Conservation (phyloP, 1,139 yeast species). For the Pichia kudriavzevii region DNA sequence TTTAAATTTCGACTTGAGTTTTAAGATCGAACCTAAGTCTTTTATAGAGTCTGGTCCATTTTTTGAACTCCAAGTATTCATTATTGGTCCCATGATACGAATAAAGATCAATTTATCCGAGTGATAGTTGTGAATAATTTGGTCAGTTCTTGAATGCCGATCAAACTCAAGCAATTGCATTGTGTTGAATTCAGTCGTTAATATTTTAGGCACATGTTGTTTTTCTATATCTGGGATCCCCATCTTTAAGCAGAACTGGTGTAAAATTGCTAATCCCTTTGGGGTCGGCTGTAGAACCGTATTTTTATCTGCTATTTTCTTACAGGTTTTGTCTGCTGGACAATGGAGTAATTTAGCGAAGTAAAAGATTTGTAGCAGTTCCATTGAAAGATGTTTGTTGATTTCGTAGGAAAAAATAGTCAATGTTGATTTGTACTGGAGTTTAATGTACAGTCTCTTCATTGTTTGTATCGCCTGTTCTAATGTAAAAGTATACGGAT, state of each 20-base stretch:
- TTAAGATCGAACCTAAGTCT: conserved; percentile 6
- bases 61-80: conserved; percentile 62
- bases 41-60: conserved; percentile 35
- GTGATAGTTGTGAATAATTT: conserved; percentile 56
- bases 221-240: conserved; percentile 38
- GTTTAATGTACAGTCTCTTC: conserved; percentile 40
- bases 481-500: conserved; percentile 49
- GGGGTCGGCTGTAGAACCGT: conserved; percentile 76
- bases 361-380: conserved; percentile 49
- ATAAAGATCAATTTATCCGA: conserved; percentile 60
- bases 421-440: conserved; percentile 43
- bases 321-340: conserved; percentile 65
- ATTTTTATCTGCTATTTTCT: conserved; percentile 34
- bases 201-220: conserved; percentile 28
- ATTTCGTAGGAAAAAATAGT: conserved; percentile 58
- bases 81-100: conserved; percentile 55
- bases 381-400: conserved; percentile 40
- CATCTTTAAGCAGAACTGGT: conserved; percentile 47
- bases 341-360: conserved; percentile 65
- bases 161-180: conserved; percentile 68
- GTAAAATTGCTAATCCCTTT: conserved; percentile 72
- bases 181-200: conserved; percentile 54
- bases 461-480: conserved; percentile 47
- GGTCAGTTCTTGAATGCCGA: conserved; percentile 52
- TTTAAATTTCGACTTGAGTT: neutral